Evolutionary conservation across 1,284 basidiomycete genomes (phyloP).

Genomic region (Tilletia caries): DNA sequence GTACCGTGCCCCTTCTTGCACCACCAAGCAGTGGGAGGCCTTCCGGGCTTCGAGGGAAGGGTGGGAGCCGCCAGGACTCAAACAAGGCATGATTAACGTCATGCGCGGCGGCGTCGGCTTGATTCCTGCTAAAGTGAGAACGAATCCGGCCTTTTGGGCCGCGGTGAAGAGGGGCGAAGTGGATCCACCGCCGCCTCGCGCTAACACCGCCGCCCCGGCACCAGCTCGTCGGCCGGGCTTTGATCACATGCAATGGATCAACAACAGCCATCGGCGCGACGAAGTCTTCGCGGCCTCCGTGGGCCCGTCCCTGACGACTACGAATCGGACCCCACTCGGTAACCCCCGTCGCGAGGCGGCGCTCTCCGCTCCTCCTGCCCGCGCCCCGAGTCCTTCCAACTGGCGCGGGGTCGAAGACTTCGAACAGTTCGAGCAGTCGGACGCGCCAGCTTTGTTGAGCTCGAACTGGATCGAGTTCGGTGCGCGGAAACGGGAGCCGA

Average conservation of each 20-base stretch:
- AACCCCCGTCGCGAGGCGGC: too few species aligned
- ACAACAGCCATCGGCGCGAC: not conserved
- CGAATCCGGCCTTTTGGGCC: too few species aligned
- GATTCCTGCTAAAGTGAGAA: not conserved
- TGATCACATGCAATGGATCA: not conserved
- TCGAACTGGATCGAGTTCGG: too few species aligned
- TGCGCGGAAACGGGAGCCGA: too few species aligned
- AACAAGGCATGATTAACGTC: not conserved
- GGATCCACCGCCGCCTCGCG: not conserved
- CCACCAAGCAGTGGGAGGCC: not conserved
- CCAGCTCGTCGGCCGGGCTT: not conserved
- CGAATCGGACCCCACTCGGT: too few species aligned
- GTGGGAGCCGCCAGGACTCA: not conserved
- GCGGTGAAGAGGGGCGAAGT: not conserved
- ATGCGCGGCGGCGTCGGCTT: not conserved
- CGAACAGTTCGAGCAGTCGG: too few species aligned
- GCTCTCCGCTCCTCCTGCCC: too few species aligned
- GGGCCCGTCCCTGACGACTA: too few species aligned
- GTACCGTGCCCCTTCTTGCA: not conserved
- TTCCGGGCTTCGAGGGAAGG: not conserved
- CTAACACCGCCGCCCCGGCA: not conserved
- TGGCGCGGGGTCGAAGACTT: too few species aligned
- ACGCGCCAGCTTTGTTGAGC: too few species aligned
- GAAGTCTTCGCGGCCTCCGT: too few species aligned
- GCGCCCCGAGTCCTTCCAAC: too few species aligned